Conservation (phyloP, 1,284 basidiomycete species). For the Leccinum griseonigrum region DNA sequence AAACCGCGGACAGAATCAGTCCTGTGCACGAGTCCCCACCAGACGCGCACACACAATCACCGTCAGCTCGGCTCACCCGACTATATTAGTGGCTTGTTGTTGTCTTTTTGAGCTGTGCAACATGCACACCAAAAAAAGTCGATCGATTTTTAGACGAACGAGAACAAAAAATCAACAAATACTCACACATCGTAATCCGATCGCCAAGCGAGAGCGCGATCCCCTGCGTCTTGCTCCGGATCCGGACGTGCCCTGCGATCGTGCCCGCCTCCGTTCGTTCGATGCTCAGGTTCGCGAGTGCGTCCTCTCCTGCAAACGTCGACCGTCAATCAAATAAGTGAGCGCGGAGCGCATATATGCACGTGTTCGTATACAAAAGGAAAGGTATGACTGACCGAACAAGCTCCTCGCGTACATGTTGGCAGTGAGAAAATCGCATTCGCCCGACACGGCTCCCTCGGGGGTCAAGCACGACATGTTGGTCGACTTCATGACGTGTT, state of each 20-base stretch:
- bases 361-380: not conserved
- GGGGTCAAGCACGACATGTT: conserved; percentile 88
- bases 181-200: conserved; percentile 83
- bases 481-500: conserved; percentile 79
- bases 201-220: conserved; percentile 94
- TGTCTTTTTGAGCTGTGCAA: not conserved
- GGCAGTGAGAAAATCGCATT: conserved; percentile 81
- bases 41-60: not conserved
- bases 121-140: not conserved
- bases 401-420: conserved; percentile 80
- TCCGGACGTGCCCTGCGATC: conserved; percentile 89
- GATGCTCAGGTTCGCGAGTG: conserved; percentile 93
- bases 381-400: conserved; percentile 53
- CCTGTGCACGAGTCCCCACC: not conserved
- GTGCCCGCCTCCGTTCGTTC: conserved; percentile 83
- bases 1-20: not conserved
- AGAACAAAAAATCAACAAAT: not conserved
- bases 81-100: not conserved
- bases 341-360: not conserved
- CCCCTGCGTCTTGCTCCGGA: conserved; percentile 92
- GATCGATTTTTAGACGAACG: not conserved
- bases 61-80: not conserved
- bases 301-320: conserved; percentile 79
- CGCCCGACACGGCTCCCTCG: conserved; percentile 76
- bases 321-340: not conserved